Evolutionary conservation across 352 stramenopile genomes (phyloP).

Genomic region (Phytophthora tentaculata): DNA sequence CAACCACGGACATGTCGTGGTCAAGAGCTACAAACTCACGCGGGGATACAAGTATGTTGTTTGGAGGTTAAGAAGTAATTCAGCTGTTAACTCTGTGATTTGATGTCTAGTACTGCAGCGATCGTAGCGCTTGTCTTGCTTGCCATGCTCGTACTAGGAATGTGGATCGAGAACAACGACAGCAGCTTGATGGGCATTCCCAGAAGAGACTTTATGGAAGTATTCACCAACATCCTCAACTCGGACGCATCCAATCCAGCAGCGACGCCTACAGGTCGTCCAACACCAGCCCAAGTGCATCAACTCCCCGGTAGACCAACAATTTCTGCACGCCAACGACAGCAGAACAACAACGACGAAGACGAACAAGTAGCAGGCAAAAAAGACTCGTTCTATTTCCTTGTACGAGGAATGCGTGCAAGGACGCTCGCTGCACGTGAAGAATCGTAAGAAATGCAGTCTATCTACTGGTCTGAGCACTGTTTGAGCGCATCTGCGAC

Average conservation of each 20-base stretch:
- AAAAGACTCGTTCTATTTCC: conserved; percentile 84
- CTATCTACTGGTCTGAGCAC: conserved; percentile 24
- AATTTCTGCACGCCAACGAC: conserved; percentile 1
- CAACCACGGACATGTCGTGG: conserved; percentile 60
- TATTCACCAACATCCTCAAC: conserved; percentile 70
- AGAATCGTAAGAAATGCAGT: conserved; percentile 5
- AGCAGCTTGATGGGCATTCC: conserved; percentile 67
- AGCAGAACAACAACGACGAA: conserved; percentile 11
- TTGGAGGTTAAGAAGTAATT: neutral
- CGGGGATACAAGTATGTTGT: conserved; percentile 52
- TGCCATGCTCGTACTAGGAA: conserved; percentile 56
- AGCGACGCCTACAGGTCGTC: too few species aligned
- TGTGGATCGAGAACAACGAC: conserved; percentile 82
- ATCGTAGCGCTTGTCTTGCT: conserved; percentile 58
- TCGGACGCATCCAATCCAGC: conserved; percentile 36
- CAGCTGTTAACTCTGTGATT: conserved; percentile 4
- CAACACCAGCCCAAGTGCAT: conserved; percentile 23
- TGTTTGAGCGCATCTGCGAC: conserved; percentile 52
- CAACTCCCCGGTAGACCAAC: conserved; percentile 12
- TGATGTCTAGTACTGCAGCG: conserved; percentile 38
- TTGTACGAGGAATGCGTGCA: conserved; percentile 61
- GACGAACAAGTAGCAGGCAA: conserved; percentile 48
- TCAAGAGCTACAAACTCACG: conserved; percentile 54
- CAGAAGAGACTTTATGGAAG: conserved; percentile 66
- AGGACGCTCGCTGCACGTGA: conserved; percentile 23